phyloP scores from a whole-genome alignment of 495 filamentous ascomycete species.

The Penicillium manginii region DNA sequence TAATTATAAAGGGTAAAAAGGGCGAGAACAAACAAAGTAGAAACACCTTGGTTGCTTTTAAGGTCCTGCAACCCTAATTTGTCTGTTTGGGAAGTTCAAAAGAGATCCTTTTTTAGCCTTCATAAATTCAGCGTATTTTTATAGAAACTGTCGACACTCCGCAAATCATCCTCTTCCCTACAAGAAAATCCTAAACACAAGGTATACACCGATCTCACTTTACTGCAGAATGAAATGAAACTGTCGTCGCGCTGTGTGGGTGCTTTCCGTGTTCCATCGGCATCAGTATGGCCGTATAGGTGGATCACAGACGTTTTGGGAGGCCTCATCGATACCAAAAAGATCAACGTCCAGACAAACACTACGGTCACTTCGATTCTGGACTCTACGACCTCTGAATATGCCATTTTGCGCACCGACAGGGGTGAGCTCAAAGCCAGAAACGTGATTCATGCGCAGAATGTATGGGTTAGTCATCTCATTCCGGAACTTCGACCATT shows the following conservation, averaged over 20 bases:
- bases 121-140: too few relatives aligned
- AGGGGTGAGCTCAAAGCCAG: neutral
- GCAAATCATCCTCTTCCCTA: too few relatives aligned
- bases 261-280: neutral
- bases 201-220: neutral
- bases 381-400: neutral
- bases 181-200: neutral
- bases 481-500: slow-evolving; percentile 3
- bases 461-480: slow-evolving; percentile 6
- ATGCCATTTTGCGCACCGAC: neutral
- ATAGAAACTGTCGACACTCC: too few relatives aligned
- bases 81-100: neutral
- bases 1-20: too few relatives aligned
- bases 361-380: slow-evolving; percentile 1
- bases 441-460: slow-evolving; percentile 3
- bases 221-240: neutral
- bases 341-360: slow-evolving; percentile 2
- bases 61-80: neutral
- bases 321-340: neutral
- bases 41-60: neutral
- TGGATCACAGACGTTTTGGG: slow-evolving; percentile 1
- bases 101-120: neutral
- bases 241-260: neutral
- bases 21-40: neutral
- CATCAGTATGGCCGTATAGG: slow-evolving; percentile 6